Base-by-base conservation (phyloP, 306 rosid genomes). In the Heteromeles arbutifolia region DNA sequence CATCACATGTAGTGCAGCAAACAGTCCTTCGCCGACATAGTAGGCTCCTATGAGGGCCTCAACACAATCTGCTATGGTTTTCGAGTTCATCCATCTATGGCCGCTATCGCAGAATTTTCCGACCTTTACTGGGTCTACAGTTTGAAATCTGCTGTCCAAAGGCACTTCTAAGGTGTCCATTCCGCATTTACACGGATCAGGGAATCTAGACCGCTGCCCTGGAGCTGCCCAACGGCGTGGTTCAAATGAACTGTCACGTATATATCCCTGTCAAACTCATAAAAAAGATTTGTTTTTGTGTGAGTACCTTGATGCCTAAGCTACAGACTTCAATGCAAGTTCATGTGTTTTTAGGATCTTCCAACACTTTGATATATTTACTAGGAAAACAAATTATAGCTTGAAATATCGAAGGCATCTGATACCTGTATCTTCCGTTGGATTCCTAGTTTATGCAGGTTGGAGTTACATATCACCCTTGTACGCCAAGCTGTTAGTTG, bases 211-310 rank as follows among this genome's bases (percentile, higher is more conserved):
- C 79, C 13, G 71, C 74, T 95, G 97, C 76, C 99, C 99, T 4
- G 97, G 97, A 74, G 99, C 99, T 79, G 80, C 83, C 99, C 99
- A 95, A 34, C 97, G 97, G 31, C 97, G 96, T 15, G 97, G 96
- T 79, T 95, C 99, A 82, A 95, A 92, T 69, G 97, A 90, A 48
- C 88, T 67, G 72, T 95, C 97, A 43, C 90, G 87, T 59, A 92
- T 86, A 77, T 90, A 92, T 57, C 89, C 97, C 97, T 91, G 76
- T 56, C 9, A 73, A 67, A 67, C 11, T 11, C 73, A 86, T 15
- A 11, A 48, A 48, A 48, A 15, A 4, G 5, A 48, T 48, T 48
- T 48, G 8, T 4, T 48, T 5, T 48, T 15, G 21, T 17, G 7
- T 1, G 7, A 48, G 19, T 5, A 48, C 54, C 54, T 1, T 48